Evolutionary conservation across 2,329 filamentous ascomycete species (phyloP).

Genomic region (Botryotinia convoluta): DNA sequence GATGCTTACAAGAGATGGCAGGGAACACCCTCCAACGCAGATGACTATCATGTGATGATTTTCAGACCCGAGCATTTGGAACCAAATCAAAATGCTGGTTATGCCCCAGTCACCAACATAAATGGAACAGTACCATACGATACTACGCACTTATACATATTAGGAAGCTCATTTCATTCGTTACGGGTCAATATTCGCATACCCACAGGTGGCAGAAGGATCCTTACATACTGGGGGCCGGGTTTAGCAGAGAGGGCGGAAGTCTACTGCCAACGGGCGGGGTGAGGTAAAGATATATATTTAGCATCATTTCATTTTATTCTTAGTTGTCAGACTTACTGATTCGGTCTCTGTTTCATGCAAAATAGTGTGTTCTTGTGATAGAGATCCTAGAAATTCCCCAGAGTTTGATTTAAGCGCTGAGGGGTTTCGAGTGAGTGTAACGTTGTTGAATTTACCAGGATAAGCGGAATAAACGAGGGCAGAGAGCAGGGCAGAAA

Average conservation of each 20-base stretch:
- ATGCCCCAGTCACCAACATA: conserved; percentile 4
- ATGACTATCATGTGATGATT: conserved; percentile 15
- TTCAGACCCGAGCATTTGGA: background rate
- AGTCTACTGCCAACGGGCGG: conserved; percentile 2
- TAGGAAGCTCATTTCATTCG: conserved; percentile 2
- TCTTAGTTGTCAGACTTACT: conserved; percentile 3
- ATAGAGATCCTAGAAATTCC: conserved; percentile 8
- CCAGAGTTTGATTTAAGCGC: conserved; percentile 19
- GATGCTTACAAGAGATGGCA: background rate
- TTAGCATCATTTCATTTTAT: conserved; percentile 15
- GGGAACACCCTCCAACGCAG: conserved; percentile 3
- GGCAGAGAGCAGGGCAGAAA: background rate
- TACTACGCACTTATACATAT: conserved; percentile 6
- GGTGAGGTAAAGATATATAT: background rate
- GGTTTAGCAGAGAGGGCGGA: background rate
- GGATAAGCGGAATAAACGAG: conserved; percentile 3
- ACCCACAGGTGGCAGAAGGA: background rate
- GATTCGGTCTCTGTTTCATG: background rate
- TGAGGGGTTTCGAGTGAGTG: background rate
- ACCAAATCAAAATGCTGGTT: conserved; percentile 13
- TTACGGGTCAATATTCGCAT: background rate
- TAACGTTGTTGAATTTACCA: background rate
- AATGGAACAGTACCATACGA: conserved; percentile 4
- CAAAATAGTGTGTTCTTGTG: background rate
- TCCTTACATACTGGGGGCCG: background rate